Evolutionary conservation across 306 rosid species (phyloP).

Genomic region (Cicer bijugum): DNA sequence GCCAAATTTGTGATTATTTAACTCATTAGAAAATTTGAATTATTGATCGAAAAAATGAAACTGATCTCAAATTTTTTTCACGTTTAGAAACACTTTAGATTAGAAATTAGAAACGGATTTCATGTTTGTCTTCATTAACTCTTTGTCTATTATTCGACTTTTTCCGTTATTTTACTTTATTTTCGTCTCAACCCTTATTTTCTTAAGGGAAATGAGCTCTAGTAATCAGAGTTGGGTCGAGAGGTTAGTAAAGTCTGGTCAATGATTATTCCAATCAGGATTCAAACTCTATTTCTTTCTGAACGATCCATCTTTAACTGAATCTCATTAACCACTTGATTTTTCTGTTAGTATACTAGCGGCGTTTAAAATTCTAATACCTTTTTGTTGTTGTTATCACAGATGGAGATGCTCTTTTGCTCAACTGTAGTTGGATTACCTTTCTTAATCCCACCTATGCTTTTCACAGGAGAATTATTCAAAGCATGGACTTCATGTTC

Average conservation of each 20-base stretch:
- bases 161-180: not conserved
- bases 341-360: not conserved
- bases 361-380: constrained; percentile 8
- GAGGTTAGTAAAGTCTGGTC: too few relatives aligned
- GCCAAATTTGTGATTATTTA: not conserved
- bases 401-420: constrained; percentile 99
- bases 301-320: too few relatives aligned
- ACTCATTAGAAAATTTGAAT: not conserved
- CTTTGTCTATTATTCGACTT: not conserved
- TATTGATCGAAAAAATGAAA: not conserved
- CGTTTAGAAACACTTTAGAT: too few relatives aligned
- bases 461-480: constrained; percentile 89
- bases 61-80: not conserved
- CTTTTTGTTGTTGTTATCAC: constrained; percentile 32
- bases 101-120: too few relatives aligned
- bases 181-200: too few relatives aligned
- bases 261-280: too few relatives aligned
- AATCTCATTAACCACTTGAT: too few relatives aligned
- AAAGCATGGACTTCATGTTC: constrained; percentile 93
- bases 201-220: too few relatives aligned
- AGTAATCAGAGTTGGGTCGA: too few relatives aligned
- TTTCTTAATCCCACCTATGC: constrained; percentile 94
- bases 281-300: too few relatives aligned
- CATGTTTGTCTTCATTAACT: too few relatives aligned
- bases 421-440: constrained; percentile 95